Evolutionary conservation across 1,139 yeast genomes (phyloP), one percentile per base, ranked within the genome.

Genomic region (Pichia norvegensis): DNA sequence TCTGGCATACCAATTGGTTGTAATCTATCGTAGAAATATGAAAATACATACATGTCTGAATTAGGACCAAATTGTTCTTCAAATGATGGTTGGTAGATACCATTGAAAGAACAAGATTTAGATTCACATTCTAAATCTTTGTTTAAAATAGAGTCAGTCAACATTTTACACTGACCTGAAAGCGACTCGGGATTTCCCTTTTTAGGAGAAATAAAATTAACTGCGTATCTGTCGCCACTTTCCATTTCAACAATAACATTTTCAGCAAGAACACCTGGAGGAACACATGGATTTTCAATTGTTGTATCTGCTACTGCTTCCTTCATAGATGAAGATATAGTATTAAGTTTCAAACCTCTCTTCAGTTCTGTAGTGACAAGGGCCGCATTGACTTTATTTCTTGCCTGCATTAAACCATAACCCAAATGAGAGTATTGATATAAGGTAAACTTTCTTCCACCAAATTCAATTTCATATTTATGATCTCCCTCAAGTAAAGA

Each of bases 351-450:
- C 44, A 62, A 58, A n/a, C 56, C 58, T 13, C 35, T n/a, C 38
- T 59, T 63, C 49, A 72, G 66, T 48, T 80, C 64, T 25, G 76
- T 72, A 50, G 74, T 67, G 19, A 85, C 70, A 31, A 86, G 71
- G 46, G 74, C 66, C 10, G 76, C 62, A 62, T 92, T 85, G 52
- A 92, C 73, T 69, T 82, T 84, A 63, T 84, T 81, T 68, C 96
- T 78, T 31, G 96, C 97, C 68, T 88, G 84, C 85, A 85, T 88
- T 60, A 92, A 76, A 29, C 99, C 99, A 64, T 84, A 92, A 33
- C 97, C 97, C 56, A 92, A 74, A 66, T 92, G 98, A 37, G 97
- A 87, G 66, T 81, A 88, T 68, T 92, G 98, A 68, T 94, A 92
- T 52, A 92, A 76, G n/a, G 75, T 71, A 63, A 85, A 92, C 40